phyloP scores from a whole-genome alignment of 768 basidiomycete genomes.

The Leccinum obscurum region DNA sequence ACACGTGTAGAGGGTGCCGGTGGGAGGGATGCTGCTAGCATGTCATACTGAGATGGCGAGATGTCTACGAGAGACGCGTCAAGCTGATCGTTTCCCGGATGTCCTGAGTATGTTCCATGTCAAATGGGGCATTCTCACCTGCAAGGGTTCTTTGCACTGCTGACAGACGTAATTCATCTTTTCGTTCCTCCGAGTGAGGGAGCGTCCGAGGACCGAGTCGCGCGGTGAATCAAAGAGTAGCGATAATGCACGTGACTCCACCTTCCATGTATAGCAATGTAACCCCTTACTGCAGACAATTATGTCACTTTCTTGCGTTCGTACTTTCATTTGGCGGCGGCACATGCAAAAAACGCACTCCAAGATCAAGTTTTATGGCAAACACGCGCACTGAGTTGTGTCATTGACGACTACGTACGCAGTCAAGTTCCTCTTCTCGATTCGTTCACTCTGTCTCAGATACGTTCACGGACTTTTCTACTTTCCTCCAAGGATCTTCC shows the following conservation, averaged over 20 bases:
- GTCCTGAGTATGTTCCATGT: constrained; percentile 11
- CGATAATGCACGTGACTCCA: neutral
- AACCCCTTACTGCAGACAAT: constrained; percentile 1
- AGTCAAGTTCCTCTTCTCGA: constrained; percentile 1
- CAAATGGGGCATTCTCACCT: constrained; percentile 45
- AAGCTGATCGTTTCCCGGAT: constrained; percentile 43
- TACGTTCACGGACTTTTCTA: constrained; percentile 4
- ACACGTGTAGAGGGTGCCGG: constrained; percentile 46
- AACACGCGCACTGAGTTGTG: constrained; percentile 10
- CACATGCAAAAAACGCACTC: constrained; percentile 21
- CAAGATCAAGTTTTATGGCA: constrained; percentile 5
- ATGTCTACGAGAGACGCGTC: constrained; percentile 91
- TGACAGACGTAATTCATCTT: constrained; percentile 65
- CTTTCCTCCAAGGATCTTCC: constrained; percentile 2
- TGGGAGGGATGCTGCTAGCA: constrained; percentile 72
- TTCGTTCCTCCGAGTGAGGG: too few relatives aligned
- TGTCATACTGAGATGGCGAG: constrained; percentile 84
- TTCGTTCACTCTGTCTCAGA: neutral
- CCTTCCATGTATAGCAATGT: neutral
- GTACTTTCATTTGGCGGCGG: constrained; percentile 8
- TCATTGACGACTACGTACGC: constrained; percentile 4
- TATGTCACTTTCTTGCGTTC: neutral
- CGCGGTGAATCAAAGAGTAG: neutral
- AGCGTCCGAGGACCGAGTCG: too few relatives aligned
- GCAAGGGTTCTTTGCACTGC: constrained; percentile 89